phyloP scores from a whole-genome alignment of 768 basidiomycete species.

The Panellus pusillus region DNA sequence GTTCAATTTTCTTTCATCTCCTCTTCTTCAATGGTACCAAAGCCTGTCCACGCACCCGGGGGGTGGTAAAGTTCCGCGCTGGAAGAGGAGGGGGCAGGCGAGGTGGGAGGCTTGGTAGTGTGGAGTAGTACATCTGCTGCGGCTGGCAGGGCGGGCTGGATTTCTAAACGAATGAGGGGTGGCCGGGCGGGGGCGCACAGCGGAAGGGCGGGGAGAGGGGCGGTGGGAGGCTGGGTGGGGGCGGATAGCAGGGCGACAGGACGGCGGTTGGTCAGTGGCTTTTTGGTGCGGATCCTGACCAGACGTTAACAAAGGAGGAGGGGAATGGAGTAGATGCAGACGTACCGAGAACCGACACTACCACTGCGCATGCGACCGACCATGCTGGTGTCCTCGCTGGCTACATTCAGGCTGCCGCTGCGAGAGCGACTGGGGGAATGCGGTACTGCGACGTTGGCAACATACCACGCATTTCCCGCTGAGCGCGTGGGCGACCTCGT shows the following conservation, averaged over 20 bases:
- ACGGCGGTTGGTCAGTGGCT: conserved; percentile 16
- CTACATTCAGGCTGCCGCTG: conserved; percentile 32
- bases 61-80: conserved; percentile 16
- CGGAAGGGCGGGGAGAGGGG: conserved; percentile 17
- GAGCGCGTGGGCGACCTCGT: conserved; percentile 41
- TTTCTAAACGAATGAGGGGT: conserved; percentile 18
- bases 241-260: conserved; percentile 15
- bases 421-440: conserved; percentile 37
- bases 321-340: neutral
- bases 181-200: conserved; percentile 16
- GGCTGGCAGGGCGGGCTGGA: conserved; percentile 12
- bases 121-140: conserved; percentile 16
- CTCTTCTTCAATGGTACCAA: conserved; percentile 18
- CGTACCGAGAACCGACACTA: conserved; percentile 29
- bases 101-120: conserved; percentile 4
- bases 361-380: conserved; percentile 41
- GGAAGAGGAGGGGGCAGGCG: conserved; percentile 18
- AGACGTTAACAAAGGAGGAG: neutral
- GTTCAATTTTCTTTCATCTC: conserved; percentile 21
- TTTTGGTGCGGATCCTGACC: conserved; percentile 11
- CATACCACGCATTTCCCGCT: conserved; percentile 34
- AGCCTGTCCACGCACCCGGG: conserved; percentile 12
- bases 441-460: conserved; percentile 32
- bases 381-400: conserved; percentile 32
- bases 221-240: conserved; percentile 10